Base-by-base conservation (phyloP, 2,329 filamentous ascomycete genomes). In the Cephalotrichum gorgonifer region DNA sequence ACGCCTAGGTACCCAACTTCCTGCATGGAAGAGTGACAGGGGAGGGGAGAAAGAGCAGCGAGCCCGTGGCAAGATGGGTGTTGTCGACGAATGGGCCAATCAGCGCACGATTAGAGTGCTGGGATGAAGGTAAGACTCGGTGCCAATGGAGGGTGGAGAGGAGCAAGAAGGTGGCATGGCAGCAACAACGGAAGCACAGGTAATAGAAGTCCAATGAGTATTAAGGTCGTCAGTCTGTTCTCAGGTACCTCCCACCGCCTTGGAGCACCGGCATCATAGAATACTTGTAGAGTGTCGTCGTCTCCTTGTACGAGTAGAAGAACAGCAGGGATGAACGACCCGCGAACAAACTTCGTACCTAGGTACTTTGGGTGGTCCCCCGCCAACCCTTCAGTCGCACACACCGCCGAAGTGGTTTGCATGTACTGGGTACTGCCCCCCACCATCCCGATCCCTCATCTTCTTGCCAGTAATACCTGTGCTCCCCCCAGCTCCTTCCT, bases 381-480 rank as follows among this genome's bases (percentile, higher is more conserved):
- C 5, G n/a, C 35, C n/a, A 39, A 17, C 35, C 17, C 17, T 22
- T 20, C 35, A 39, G 17, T 39, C 6, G 35, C 35, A 39, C 35
- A 39, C 17, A 17, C n/a, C 35, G 35, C 35, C n/a, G 17, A 20
- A 20, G 35, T 39, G 35, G 17, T 8, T 22, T 39, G 35, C 35
- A 39, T 39, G 35, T 39, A 39, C n/a, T 20, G 17, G 17, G 17
- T 39, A 38, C 33, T 22, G 15, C 35, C 35, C 17, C 20, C 35
- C 35, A 20, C 35, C 38, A 20, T 39, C 35, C 28, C 35, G 35
- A 20, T 20, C 6, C 35, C 35, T 39, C 35, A n/a, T n/a, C 28
- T 28, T 22, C 30, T 38, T 38, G n/a, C 44, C 44, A 46, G 44
- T 46, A 44, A 14, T 44, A n/a, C 38, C 43, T 43, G 27, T 26